phyloP scores from a whole-genome alignment of 345 rosid genomes.

The Salix arbutifolia region DNA sequence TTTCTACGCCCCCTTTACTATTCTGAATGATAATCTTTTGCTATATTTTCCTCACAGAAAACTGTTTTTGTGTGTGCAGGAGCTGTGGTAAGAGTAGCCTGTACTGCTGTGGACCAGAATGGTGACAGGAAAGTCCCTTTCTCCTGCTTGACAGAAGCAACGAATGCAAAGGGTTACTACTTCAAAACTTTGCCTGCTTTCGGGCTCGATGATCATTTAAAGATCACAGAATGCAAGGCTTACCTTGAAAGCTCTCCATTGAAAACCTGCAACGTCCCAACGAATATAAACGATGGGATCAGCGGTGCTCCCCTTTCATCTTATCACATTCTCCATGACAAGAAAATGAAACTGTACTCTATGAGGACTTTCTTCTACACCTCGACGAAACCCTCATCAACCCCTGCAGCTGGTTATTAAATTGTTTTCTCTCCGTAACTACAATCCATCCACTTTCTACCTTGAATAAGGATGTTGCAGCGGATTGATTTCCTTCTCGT shows the following conservation, averaged over 20 bases:
- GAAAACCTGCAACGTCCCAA: background rate
- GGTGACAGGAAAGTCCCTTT: slow-evolving; percentile 9
- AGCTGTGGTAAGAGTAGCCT: slow-evolving; percentile 13
- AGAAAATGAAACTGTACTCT: background rate
- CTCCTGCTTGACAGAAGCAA: slow-evolving; percentile 10
- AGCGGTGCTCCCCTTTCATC: background rate
- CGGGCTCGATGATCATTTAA: background rate
- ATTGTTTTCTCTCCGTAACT: too few relatives aligned
- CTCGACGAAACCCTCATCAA: background rate
- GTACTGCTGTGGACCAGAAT: slow-evolving; percentile 5
- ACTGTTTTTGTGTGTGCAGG: background rate
- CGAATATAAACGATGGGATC: slow-evolving; percentile 4
- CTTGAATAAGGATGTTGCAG: too few relatives aligned
- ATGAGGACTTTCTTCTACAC: background rate
- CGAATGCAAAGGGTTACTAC: slow-evolving; percentile 22
- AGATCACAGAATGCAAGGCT: slow-evolving; percentile 1
- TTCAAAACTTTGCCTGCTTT: background rate
- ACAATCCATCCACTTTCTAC: too few relatives aligned
- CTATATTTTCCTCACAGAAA: background rate
- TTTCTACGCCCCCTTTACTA: background rate
- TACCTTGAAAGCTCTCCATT: background rate
- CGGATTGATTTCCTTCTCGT: too few relatives aligned
- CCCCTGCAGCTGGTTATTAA: too few relatives aligned
- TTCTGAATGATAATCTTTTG: too few relatives aligned
- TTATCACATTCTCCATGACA: background rate